These are phyloP conservation scores for Blastomyces emzantsi DNA, from an alignment of 2,329 filamentous ascomycete species.

Conservation along the genomic window DNA sequence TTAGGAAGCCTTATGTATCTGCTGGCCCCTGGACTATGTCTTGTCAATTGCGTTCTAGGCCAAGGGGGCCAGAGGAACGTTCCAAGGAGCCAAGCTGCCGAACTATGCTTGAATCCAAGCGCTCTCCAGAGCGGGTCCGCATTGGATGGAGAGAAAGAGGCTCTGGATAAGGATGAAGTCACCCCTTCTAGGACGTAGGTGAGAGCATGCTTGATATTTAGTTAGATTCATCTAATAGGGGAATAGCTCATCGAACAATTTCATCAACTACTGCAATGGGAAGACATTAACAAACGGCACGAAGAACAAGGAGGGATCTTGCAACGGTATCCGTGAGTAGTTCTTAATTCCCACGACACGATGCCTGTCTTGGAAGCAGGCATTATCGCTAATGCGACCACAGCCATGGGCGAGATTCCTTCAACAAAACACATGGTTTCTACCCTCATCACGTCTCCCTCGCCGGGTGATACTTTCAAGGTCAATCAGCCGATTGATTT, in stretches of 20 bases:
- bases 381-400: not conserved
- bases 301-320: conserved; percentile 43
- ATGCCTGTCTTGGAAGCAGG: not conserved
- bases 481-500: conserved; percentile 39
- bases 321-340: conserved; percentile 41
- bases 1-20: not conserved
- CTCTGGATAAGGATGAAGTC: not conserved
- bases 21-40: not conserved
- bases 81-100: not conserved
- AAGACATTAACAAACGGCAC: conserved; percentile 46
- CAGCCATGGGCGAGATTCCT: conserved; percentile 46
- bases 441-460: conserved; percentile 42
- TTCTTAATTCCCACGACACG: not conserved
- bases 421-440: conserved; percentile 45
- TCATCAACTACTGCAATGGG: conserved; percentile 50
- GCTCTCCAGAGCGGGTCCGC: not conserved
- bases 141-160: not conserved
- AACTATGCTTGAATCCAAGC: not conserved
- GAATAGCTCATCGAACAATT: conserved; percentile 32
- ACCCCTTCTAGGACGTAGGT: not conserved
- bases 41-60: not conserved
- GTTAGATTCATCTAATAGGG: not conserved
- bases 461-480: conserved; percentile 31
- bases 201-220: conserved; percentile 8
- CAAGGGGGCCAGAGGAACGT: not conserved